phyloP scores from a whole-genome alignment of 108 stramenopile genomes.

The Ochromonas danica region DNA sequence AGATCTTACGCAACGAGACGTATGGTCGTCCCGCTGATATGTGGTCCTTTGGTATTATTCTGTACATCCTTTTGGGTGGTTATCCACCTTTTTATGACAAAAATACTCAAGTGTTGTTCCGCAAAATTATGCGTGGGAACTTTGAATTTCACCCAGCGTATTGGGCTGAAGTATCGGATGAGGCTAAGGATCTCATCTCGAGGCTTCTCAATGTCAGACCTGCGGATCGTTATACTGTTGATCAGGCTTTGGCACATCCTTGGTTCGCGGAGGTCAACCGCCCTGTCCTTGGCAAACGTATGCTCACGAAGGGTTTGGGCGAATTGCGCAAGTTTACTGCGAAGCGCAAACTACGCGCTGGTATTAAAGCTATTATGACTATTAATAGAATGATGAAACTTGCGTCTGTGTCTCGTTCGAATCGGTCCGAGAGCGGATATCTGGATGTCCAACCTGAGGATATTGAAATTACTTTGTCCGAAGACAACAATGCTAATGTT shows the following conservation, averaged over 20 bases:
- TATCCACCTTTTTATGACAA: constrained; percentile 83
- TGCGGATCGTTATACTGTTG: constrained; percentile 73
- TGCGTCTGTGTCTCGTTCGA: too few species aligned
- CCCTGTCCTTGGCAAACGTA: constrained; percentile 49
- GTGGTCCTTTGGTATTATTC: constrained; percentile 29
- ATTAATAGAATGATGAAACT: neutral
- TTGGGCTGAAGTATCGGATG: constrained; percentile 63
- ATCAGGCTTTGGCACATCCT: constrained; percentile 69
- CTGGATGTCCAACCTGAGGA: too few species aligned
- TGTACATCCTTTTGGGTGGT: constrained; percentile 47
- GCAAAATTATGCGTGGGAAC: constrained; percentile 45
- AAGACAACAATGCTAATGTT: too few species aligned
- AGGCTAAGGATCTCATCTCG: constrained; percentile 78
- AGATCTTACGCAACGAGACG: constrained; percentile 61
- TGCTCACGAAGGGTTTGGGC: neutral
- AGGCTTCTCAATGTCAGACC: constrained; percentile 78
- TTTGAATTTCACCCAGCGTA: constrained; percentile 61
- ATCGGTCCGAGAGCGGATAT: too few species aligned
- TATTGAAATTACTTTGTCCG: too few species aligned
- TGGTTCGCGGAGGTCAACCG: constrained; percentile 69
- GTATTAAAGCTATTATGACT: neutral
- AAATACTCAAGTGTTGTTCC: constrained; percentile 57
- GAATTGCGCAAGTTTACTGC: neutral
- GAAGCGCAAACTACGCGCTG: neutral
- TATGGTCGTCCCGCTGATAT: constrained; percentile 55